Base-by-base conservation (phyloP, 2,329 filamentous ascomycete species). In the Penicillium thymicola region DNA sequence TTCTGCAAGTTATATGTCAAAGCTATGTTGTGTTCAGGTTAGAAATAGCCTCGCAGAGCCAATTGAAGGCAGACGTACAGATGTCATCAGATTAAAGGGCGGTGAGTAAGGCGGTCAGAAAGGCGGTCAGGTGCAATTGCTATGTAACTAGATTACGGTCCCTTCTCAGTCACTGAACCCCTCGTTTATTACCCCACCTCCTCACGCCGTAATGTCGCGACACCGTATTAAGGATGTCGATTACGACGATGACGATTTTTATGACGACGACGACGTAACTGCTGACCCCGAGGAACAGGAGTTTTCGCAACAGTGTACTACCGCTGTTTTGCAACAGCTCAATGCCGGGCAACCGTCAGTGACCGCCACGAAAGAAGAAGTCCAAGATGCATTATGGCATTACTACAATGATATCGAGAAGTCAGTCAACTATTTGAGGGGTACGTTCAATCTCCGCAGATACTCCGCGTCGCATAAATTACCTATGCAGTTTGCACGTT, bases 361-460 rank as follows among this genome's bases (percentile, higher is more conserved):
- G 65, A 82, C 80, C 69, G 77, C 83, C n/a, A 81, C 83, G 5
- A 84, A 88, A 58, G 78, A 80, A 37, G 88, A 96, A 69, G 93
- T 97, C 60, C 86, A 96, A 71, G 93, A 97, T 59, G 84, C 92
- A 0, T 76, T 99, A 16, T 97, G 92, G 91, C 86, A 99, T 75
- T 97, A 97, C 74, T 97, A 93, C 73, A 97, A 92, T 71, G 92
- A 99, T 67, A 81, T 96, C 30, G 88, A 86, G 55, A 96, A 96
- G 74, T 86, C 90, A 1, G 88, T 95, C 37, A 81, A 83, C 55
- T 97, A 95, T 69, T 75, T 99, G 56, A 83, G 86, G 60, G 89
- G 86, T 81, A 86, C 64, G 73, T 60, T 28, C 56, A 8, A 25
- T 52, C 13, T 69, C 8, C n/a, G 5, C 16, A 32, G 4, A 40